Evolutionary conservation across 345 rosid genomes (phyloP).

Genomic region (Cochlearia excelsa): DNA sequence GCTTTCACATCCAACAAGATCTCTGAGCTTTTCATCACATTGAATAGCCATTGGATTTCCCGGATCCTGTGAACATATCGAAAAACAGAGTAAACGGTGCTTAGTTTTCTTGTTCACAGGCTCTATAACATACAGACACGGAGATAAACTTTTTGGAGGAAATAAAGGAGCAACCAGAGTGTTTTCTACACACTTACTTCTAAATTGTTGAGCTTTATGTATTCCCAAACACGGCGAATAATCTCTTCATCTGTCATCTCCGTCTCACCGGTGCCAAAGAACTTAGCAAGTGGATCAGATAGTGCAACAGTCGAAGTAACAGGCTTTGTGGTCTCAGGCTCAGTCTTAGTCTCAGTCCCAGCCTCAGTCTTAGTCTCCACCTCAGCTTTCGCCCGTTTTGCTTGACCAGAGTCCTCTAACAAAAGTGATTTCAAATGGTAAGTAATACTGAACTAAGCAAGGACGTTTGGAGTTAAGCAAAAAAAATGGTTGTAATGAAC

Average conservation of each 20-base stretch:
- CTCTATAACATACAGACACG: neutral
- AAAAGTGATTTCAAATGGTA: conserved; percentile 17
- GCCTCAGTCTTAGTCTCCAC: conserved; percentile 50
- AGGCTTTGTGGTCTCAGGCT: conserved; percentile 41
- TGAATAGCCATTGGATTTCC: conserved; percentile 69
- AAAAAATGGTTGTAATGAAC: conserved; percentile 2
- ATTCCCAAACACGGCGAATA: conserved; percentile 66
- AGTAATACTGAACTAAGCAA: conserved; percentile 19
- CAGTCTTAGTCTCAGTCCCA: conserved; percentile 39
- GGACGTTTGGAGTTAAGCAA: neutral
- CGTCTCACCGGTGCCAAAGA: conserved; percentile 60
- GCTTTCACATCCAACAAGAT: conserved; percentile 87
- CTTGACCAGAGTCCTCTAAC: conserved; percentile 78
- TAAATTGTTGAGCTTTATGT: conserved; percentile 62
- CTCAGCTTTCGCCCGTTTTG: conserved; percentile 64
- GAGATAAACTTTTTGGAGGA: neutral
- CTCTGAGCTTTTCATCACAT: conserved; percentile 72
- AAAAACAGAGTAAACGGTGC: conserved; percentile 1
- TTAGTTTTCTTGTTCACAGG: conserved; percentile 11
- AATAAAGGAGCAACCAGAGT: conserved; percentile 3
- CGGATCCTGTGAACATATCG: conserved; percentile 52
- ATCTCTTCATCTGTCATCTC: conserved; percentile 65
- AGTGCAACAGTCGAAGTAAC: conserved; percentile 43
- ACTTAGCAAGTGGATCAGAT: conserved; percentile 82
- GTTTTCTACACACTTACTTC: conserved; percentile 51